Evolutionary conservation across 768 basidiomycete genomes (phyloP), one percentile per base, ranked within the genome.

Genomic region (Sutorius australiensis): DNA sequence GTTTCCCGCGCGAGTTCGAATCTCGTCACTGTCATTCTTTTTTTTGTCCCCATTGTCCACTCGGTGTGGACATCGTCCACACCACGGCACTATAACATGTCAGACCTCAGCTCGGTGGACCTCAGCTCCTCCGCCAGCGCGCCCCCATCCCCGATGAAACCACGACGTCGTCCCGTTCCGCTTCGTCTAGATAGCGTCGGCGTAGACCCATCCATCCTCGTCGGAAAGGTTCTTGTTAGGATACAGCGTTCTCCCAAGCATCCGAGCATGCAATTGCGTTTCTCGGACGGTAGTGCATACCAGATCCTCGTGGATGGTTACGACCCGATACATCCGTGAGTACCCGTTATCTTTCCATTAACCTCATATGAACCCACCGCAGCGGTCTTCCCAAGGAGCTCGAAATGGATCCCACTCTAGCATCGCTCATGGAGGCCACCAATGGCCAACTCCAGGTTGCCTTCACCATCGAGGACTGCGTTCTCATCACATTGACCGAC

Each of bases 271-370:
- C 78, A 77, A n/a, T 67, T 81, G 34, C 67, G 73, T 48, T 81
- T 79, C 53, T 54, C 72, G 36, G 80, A 80, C 59, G 59, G 69
- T 13, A 73, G 74, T 5, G 56, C 66, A 16, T 75, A 73, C 51
- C 79, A 80, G 60, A 66, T 86, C 46, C 77, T 77, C n/a, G 77
- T 86, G 34, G 83, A 83, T 45, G 84, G 84, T 3, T 85, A 86
- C 64, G 71, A 82, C 57, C 83, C 84, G 1, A 54, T 68, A 13
- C 73, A 79, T 60, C 77, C 70, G 67, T 69, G 50, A 53, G 69
- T 55, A 38, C 30, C 30, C 21, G n/a, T 28, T 3, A 4, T 17
- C 4, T 36, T 17, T 24, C 17, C 34, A 38, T 30, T 14, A 9
- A 9, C 5, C 7, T 44, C 37, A 32, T 55, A 11, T 42, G 51